A percentile compares a stretch with the other conserved stretches of the same genome.
Evolutionary conservation across 495 filamentous ascomycete genomes (phyloP).

Genomic region (Penicillium robsamsonii): DNA sequence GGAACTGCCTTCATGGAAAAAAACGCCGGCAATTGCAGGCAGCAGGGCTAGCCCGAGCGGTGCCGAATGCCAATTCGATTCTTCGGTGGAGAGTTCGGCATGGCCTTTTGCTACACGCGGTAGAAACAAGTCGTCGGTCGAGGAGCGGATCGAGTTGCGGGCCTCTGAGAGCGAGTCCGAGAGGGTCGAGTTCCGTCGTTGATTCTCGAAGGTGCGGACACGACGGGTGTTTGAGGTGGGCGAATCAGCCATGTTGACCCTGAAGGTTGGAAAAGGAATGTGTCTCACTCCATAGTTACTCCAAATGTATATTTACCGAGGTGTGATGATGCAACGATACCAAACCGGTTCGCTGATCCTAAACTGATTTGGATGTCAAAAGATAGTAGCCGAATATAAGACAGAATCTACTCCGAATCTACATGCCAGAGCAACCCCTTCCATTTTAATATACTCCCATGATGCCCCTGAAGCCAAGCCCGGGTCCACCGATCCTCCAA

Average conservation of each 20-base stretch:
- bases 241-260: conserved; percentile 21
- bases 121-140: conserved; percentile 70
- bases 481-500: too few relatives aligned
- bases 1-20: conserved; percentile 79
- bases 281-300: too few relatives aligned
- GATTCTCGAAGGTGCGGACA: conserved; percentile 36
- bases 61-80: conserved; percentile 69
- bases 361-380: background rate
- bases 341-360: background rate
- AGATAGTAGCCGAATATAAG: too few relatives aligned
- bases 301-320: background rate
- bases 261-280: background rate
- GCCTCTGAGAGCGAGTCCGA: conserved; percentile 71
- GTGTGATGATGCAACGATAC: background rate
- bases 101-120: conserved; percentile 45
- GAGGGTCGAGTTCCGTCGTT: conserved; percentile 70
- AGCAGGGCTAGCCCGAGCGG: conserved; percentile 81
- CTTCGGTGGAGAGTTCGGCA: conserved; percentile 39
- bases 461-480: too few relatives aligned
- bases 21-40: conserved; percentile 77
- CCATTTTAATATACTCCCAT: too few relatives aligned
- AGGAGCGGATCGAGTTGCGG: conserved; percentile 62
- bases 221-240: conserved; percentile 6
- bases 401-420: too few relatives aligned
- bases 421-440: too few relatives aligned